Evolutionary conservation across 1,284 basidiomycete genomes (phyloP), one percentile per base, ranked within the genome.

Genomic region (Blastosporella zonata): DNA sequence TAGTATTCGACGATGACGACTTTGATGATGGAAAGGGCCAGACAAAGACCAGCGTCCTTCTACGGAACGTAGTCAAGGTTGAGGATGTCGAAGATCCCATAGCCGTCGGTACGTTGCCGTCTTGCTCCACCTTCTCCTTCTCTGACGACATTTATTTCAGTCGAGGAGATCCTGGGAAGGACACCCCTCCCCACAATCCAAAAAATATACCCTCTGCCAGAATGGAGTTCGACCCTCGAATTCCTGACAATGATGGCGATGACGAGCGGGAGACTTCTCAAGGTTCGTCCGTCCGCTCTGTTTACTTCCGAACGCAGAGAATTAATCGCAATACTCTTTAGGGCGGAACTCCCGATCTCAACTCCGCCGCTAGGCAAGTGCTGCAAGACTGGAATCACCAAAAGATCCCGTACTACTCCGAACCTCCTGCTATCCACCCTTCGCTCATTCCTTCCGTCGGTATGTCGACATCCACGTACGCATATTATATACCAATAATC

Each of bases 311-410:
- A n/a, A 18, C 12, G n/a, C 4, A 17, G 10, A 35, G 31, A 15
- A 13, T 41, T 46, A 43, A 43, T 22, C 20, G 21, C 18, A 23
- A 46, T 41, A 12, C 43, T 27, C 34, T 28, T 3, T 53, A 90
- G 84, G 95, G 95, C 25, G 96, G 95, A 48, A 87, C 93, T 2
- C 94, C 96, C 0, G 94, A 98, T 67, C 67, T 96, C 15, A 82
- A 89, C 39, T 78, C 86, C 0, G 81, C 92, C 0, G 93, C 94
- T 0, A 82, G 91, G 23, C 84, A 87, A 12, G 79, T 98, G n/a
- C 69, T 99, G 3, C 82, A 79, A 40, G 96, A 99, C 65, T 98
- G 96, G 95, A 98, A 98, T 63, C 83, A 91, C 55, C 93, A 97
- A 61, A 94, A 93, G 63, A 97, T 98, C 21, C 87, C 89, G 0